A percentile compares a stretch with the other conserved stretches of the same genome.
phyloP scores from a whole-genome alignment of 2,329 filamentous ascomycete species.

The Zasmidium angulare region DNA sequence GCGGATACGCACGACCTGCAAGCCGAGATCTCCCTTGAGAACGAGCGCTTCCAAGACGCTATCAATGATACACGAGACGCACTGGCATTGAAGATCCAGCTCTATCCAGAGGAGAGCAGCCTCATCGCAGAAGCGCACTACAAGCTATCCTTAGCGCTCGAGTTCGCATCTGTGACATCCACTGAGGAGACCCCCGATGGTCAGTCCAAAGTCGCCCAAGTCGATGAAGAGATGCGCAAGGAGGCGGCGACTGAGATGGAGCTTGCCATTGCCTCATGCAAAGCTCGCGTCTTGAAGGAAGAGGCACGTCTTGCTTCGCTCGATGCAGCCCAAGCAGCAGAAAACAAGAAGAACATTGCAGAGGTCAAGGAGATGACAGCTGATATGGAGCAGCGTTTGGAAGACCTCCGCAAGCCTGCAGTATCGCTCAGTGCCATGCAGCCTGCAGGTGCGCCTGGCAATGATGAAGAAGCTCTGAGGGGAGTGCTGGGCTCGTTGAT shows the following conservation, averaged over 20 bases:
- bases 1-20: conserved; percentile 93
- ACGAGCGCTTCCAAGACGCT: conserved; percentile 87
- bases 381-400: conserved; percentile 75
- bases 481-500: conserved; percentile 65
- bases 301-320: conserved; percentile 60
- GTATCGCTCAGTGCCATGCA: conserved; percentile 51
- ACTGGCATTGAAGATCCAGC: conserved; percentile 72
- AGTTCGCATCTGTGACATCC: conserved; percentile 78
- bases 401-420: conserved; percentile 66
- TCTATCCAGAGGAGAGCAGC: conserved; percentile 78
- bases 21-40: conserved; percentile 95
- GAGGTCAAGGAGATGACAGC: conserved; percentile 76
- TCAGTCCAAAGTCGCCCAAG: conserved; percentile 40
- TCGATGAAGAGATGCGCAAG: conserved; percentile 69
- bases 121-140: conserved; percentile 92
- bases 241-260: conserved; percentile 72
- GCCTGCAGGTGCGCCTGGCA: conserved; percentile 48
- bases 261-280: conserved; percentile 70
- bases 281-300: conserved; percentile 68
- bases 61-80: conserved; percentile 78
- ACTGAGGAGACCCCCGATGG: conserved; percentile 50
- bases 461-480: conserved; percentile 47
- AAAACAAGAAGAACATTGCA: conserved; percentile 61
- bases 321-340: conserved; percentile 60
- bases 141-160: conserved; percentile 90